Base-by-base conservation (phyloP, 1,139 yeast species). In the Yamadazyma dendronema region DNA sequence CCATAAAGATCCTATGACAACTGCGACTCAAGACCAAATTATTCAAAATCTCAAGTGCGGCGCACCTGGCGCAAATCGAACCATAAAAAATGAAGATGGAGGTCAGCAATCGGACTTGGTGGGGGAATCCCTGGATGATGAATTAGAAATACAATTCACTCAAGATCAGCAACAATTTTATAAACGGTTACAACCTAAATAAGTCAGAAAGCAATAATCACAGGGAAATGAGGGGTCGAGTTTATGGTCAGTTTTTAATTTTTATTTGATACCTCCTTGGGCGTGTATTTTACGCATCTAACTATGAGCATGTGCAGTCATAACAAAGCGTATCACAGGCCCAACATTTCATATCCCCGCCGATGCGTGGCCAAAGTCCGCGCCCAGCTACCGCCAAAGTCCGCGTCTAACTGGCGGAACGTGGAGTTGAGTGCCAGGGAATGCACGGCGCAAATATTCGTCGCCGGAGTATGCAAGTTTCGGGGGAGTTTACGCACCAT, bases 131-230 rank as follows among this genome's bases (percentile, higher is more conserved):
- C n/a, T 21, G 8, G 40, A 37, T 14, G 43, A 40, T 25, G 40
- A 40, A 10, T 23, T 40, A 2, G 32, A 37, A 4, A 36, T 40
- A 17, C 21, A 35, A 13, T 40, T 40, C 26, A 34, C 40, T 2
- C 29, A 29, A 8, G 15, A 33, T 11, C 40, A 39, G 22, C 30
- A 19, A 6, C 10, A 34, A 6, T 15, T 15, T 6, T 39, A 39
- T 15, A 30, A 34, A 11, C 25, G 19, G 13, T 24, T 39, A 2
- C 27, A 22, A 24, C 17, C 29, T 19, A 19, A 19, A 19, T 19
- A 19, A 19, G 9, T 24, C 6, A 11, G 11, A 11, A 24, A 12
- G 22, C 22, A 19, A 19, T 7, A 6, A 7, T 19, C 22, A 19
- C 22, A 19, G 9, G 22, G 9, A 9, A 19, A 19, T 19, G 22